Percentiles rank a stretch among this genome's conserved stretches.
Evolutionary conservation across 2,329 filamentous ascomycete genomes (phyloP).

Genomic region (Pseudogymnoascus sp.): DNA sequence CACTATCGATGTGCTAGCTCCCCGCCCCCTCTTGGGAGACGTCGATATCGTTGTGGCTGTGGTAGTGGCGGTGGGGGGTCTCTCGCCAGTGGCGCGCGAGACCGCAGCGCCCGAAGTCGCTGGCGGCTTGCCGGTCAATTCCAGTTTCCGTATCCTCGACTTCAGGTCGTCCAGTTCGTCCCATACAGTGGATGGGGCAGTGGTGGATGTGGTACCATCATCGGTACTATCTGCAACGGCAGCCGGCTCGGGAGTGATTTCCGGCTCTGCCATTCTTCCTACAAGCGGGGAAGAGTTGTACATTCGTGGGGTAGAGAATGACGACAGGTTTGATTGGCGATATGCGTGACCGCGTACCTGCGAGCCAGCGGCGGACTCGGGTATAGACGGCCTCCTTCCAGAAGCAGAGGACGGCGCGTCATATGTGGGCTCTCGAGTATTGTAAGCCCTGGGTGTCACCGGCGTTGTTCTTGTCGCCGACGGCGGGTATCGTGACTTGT

Average conservation of each 20-base stretch:
- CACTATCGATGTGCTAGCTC: slow-evolving; percentile 37
- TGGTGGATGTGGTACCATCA: slow-evolving; percentile 72
- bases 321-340: slow-evolving; percentile 25
- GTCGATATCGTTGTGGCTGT: slow-evolving; percentile 84
- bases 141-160: slow-evolving; percentile 81
- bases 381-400: slow-evolving; percentile 1
- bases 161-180: slow-evolving; percentile 95
- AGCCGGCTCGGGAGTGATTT: slow-evolving; percentile 32
- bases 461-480: background rate
- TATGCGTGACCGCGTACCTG: slow-evolving; percentile 20
- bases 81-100: slow-evolving; percentile 53
- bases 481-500: slow-evolving; percentile 3
- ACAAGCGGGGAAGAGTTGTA: slow-evolving; percentile 53
- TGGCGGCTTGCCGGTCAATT: slow-evolving; percentile 81
- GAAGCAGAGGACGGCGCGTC: background rate
- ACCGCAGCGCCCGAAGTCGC: slow-evolving; percentile 74
- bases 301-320: slow-evolving; percentile 25
- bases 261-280: slow-evolving; percentile 35
- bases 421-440: background rate
- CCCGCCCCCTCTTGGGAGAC: slow-evolving; percentile 68
- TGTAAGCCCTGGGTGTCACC: background rate
- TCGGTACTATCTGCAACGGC: slow-evolving; percentile 62
- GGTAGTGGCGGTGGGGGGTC: slow-evolving; percentile 84
- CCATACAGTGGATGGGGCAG: slow-evolving; percentile 89
- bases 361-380: background rate